Base-by-base conservation (phyloP, 176 grass and related monocot genomes). In the Hsuehochloa calcarea region DNA sequence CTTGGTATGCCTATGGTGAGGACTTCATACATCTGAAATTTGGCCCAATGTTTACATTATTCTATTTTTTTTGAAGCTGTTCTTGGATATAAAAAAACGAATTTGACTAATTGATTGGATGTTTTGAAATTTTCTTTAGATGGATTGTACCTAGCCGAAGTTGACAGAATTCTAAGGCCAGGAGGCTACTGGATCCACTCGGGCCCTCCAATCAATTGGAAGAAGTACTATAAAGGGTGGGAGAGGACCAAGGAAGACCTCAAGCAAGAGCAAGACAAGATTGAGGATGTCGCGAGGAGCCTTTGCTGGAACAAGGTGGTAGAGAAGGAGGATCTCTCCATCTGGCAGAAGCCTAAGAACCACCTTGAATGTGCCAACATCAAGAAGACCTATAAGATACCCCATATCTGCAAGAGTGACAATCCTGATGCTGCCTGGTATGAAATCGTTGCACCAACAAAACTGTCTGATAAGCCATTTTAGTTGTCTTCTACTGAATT, bases 301-400 rank as follows among this genome's bases (percentile, higher is more conserved):
- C 89, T 98, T 62, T 98, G 95, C 85, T 98, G 95, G 95, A 98
- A 85, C 47, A 98, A 98, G 54, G 85, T 93, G 34, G 84, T 87
- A 4, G 95, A 98, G 89, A 87, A 95, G 80, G 71, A 67, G 8
- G 95, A 98, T 83, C 92, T 98, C 45, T 74, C 93, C 6, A 88
- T 98, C 67, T 98, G 93, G 93, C 95, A 98, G 87, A 98, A 98
- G 79, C 95, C 95, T 40, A 85, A 91, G 79, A 98, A 98, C 80
- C 95, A 98, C 55, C 70, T 93, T 25, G 91, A 93, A 60, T 98
- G 95, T 29, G 47, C 87, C 70, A 64, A 85, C 23, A 87, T 84
- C 50, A 88, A 82, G 74, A 93, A 87, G 80, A 91, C 84, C 40
- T 75, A 87, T 8, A 90, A 95, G 79, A 95, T 60, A 29, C 95